phyloP scores from a whole-genome alignment of 345 rosid species.

The Eucalyptus pauciflora region DNA sequence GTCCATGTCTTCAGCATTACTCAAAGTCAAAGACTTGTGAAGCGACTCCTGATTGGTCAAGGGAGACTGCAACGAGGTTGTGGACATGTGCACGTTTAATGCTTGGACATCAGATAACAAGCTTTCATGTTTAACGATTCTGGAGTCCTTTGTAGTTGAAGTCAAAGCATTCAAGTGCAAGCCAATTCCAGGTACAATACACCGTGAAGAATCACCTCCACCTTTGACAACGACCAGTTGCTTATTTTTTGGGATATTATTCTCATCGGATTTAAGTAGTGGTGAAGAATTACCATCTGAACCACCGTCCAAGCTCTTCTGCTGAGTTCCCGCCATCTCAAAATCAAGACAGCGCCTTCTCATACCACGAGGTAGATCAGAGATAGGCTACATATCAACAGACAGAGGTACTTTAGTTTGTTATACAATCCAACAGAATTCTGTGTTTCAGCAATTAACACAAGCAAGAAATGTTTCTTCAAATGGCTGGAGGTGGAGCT shows the following conservation, averaged over 20 bases:
- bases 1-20: slow-evolving; percentile 7
- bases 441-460: neutral
- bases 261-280: slow-evolving; percentile 8
- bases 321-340: slow-evolving; percentile 48
- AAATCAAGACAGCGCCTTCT: slow-evolving; percentile 94
- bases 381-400: slow-evolving; percentile 26
- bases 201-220: slow-evolving; percentile 28
- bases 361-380: slow-evolving; percentile 67
- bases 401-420: neutral
- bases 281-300: slow-evolving; percentile 20
- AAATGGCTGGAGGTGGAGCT: neutral
- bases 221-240: slow-evolving; percentile 29
- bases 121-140: slow-evolving; percentile 21
- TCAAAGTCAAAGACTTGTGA: slow-evolving; percentile 23
- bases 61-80: slow-evolving; percentile 26
- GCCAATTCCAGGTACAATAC: slow-evolving; percentile 83
- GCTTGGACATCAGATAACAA: slow-evolving; percentile 27
- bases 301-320: slow-evolving; percentile 24
- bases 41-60: slow-evolving; percentile 19
- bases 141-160: slow-evolving; percentile 27
- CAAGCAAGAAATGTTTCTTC: neutral
- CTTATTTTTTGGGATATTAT: slow-evolving; percentile 3
- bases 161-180: slow-evolving; percentile 88
- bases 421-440: neutral
- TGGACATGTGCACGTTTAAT: slow-evolving; percentile 12